Evolutionary conservation across 129 eudicot genomes (phyloP).

Genomic region (Centaurea solstitialis): DNA sequence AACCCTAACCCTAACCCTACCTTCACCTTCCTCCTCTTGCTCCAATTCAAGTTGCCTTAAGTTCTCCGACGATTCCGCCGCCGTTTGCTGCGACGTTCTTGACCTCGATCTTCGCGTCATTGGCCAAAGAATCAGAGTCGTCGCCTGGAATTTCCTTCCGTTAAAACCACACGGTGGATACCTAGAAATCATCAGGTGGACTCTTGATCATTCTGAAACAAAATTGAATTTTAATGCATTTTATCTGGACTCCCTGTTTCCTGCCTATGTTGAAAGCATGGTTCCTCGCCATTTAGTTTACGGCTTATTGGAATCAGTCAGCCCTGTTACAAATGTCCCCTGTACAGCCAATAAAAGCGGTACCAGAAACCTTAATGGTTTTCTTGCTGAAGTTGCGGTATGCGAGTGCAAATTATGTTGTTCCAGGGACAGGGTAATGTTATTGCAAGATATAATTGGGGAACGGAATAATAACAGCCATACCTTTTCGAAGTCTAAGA

Average conservation of each 20-base stretch:
- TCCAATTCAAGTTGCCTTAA: conserved; percentile 40
- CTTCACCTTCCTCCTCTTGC: conserved; percentile 19
- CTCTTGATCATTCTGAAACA: conserved; percentile 14
- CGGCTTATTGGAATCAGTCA: conserved; percentile 59
- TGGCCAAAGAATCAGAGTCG: conserved; percentile 44
- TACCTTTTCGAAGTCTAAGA: conserved; percentile 35
- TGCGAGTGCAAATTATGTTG: conserved; percentile 69
- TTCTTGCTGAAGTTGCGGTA: conserved; percentile 53
- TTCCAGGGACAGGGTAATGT: conserved; percentile 20
- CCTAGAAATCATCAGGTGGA: conserved; percentile 77
- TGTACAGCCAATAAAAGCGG: conserved; percentile 34
- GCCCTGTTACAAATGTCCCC: conserved; percentile 72
- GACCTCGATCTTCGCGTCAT: conserved; percentile 44
- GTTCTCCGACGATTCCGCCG: conserved; percentile 58
- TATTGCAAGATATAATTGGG: conserved; percentile 11
- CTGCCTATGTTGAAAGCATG: not conserved
- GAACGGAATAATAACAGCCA: conserved; percentile 24
- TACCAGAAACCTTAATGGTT: conserved; percentile 45
- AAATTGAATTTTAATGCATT: conserved; percentile 19
- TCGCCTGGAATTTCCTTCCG: conserved; percentile 86
- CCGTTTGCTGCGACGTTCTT: conserved; percentile 70
- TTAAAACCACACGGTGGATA: conserved; percentile 49
- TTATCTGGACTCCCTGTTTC: conserved; percentile 28
- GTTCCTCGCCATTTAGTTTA: conserved; percentile 29
- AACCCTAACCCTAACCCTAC: conserved; percentile 56